Conservation (phyloP, 371 early-diverging fungal species). For the Lichtheimia ornata region DNA sequence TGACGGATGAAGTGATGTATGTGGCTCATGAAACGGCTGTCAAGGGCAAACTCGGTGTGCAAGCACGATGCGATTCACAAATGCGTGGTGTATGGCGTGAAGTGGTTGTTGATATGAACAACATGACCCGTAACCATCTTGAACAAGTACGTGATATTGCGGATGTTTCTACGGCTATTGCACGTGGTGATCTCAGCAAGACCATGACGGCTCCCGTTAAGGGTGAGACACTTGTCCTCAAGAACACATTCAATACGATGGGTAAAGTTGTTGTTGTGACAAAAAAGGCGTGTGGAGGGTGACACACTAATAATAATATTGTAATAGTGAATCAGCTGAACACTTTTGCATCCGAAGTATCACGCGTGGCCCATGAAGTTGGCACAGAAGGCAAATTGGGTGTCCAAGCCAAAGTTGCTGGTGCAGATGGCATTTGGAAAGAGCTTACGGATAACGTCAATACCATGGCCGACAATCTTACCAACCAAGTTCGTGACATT, state of each 20-base stretch:
- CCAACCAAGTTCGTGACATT: constrained; percentile 53
- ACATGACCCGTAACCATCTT: constrained; percentile 65
- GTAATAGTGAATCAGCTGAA: constrained; percentile 32
- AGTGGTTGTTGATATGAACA: constrained; percentile 66
- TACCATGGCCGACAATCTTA: constrained; percentile 39
- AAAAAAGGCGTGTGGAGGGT: not conserved
- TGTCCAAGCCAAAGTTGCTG: constrained; percentile 31
- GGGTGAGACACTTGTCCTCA: constrained; percentile 70
- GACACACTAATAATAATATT: not conserved
- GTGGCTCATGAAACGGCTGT: constrained; percentile 66
- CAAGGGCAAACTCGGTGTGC: constrained; percentile 67
- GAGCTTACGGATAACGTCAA: constrained; percentile 60
- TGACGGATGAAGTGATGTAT: constrained; percentile 58
- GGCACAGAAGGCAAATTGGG: constrained; percentile 39
- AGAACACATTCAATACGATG: constrained; percentile 77
- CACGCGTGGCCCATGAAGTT: constrained; percentile 35
- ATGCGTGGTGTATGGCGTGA: constrained; percentile 73
- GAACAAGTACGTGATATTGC: constrained; percentile 77
- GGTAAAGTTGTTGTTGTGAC: constrained; percentile 42
- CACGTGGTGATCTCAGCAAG: constrained; percentile 70
- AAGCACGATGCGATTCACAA: constrained; percentile 44
- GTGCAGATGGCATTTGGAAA: constrained; percentile 62
- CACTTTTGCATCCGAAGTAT: constrained; percentile 38
- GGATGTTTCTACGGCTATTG: constrained; percentile 73
- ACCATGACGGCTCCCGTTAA: constrained; percentile 68